Base-by-base conservation (phyloP, 306 rosid genomes). In the Spatholobus suberectus region DNA sequence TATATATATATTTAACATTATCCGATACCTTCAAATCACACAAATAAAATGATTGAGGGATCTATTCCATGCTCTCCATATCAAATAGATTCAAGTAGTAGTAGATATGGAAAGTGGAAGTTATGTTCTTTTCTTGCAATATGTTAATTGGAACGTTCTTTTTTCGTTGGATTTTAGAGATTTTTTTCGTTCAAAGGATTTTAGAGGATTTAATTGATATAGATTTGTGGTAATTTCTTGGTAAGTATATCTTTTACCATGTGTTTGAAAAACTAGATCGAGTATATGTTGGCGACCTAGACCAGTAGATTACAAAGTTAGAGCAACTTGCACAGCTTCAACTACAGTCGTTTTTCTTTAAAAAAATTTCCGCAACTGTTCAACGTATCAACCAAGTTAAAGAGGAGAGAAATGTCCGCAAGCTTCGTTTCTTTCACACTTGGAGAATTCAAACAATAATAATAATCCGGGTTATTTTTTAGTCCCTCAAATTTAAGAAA, bases 331-430 rank as follows among this genome's bases (percentile, higher is more conserved):
- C 77, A 0, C 43, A 37, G 27, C 84, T 84, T 5, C 84, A 84
- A 8, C 0, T 70, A 2, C 72, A 76, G 63, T 85, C n/a, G n/a
- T 20, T 82, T 82, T 44, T 18, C 6, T n/a, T n/a, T n/a, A 34
- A 0, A 62, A 0, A 1, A 52, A 34, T 14, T 61, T 20, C 11
- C 0, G 41, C 74, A 21, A 85, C 88, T 1, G n/a, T 40, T 46
- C 35, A 41, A 52, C 83, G 85, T 8, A 10, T 81, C 38, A 63
- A 70, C 0, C 66, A 85, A 23, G 85, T 85, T 23, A 65, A 70
- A 52, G 81, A 81, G 88, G 88, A 85, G 80, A 85, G 51, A 41
- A 81, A 29, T 70, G 23, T 85, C 12, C 88, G 85, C 6, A 29
- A 76, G 83, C 88, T 85, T 81, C 85, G 85, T 18, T 29, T 81